phyloP scores from a whole-genome alignment of 164 flowering plant species.

The Malania oleifera region DNA sequence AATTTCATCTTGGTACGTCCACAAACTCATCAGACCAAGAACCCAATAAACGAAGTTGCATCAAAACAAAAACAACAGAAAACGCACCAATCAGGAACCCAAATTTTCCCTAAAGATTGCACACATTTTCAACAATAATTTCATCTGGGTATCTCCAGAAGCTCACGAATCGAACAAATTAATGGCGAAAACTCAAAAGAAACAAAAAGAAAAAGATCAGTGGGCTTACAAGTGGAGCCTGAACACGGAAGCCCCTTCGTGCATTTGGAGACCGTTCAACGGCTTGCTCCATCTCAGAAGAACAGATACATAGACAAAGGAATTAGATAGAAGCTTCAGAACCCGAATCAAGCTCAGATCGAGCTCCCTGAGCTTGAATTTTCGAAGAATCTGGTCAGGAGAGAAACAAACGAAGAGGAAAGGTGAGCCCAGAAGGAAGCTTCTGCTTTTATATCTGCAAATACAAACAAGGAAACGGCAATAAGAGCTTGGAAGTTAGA shows the following conservation, averaged over 20 bases:
- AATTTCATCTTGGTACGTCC: constrained; percentile 7
- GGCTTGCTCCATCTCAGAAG: constrained; percentile 40
- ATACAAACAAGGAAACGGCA: constrained; percentile 24
- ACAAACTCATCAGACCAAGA: neutral
- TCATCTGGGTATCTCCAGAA: constrained; percentile 17
- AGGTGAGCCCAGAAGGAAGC: constrained; percentile 5
- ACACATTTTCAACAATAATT: neutral
- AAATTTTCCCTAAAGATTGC: neutral
- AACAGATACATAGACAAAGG: constrained; percentile 14
- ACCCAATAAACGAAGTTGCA: neutral
- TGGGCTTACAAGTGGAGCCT: constrained; percentile 73
- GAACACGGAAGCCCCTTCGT: constrained; percentile 61
- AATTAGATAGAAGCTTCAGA: neutral
- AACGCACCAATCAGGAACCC: neutral
- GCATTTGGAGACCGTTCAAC: constrained; percentile 45
- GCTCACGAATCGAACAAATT: neutral
- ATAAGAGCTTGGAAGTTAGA: constrained; percentile 13
- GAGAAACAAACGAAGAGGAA: neutral
- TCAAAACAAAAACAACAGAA: neutral
- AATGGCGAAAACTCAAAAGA: neutral
- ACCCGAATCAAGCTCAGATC: constrained; percentile 15
- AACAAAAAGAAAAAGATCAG: neutral
- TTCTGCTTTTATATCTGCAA: constrained; percentile 14
- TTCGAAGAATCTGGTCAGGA: constrained; percentile 20
- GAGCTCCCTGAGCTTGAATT: constrained; percentile 10